Evolutionary conservation across 2,329 filamentous ascomycete species (phyloP).

Genomic region (Trichothecium sympodiale): DNA sequence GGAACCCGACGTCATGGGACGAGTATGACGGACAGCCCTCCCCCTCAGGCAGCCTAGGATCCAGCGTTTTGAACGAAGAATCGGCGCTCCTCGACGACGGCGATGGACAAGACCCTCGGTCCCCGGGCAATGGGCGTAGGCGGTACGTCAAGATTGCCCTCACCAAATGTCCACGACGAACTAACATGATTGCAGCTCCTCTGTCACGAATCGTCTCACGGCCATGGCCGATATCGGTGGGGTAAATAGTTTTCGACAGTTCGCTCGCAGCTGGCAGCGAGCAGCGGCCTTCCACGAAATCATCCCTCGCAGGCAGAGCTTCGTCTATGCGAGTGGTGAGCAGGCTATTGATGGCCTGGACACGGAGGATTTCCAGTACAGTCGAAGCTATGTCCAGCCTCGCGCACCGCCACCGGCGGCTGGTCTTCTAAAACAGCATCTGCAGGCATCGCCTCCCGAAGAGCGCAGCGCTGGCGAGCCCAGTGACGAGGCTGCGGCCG

Average conservation of each 20-base stretch:
- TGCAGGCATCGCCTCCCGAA: conserved; percentile 27
- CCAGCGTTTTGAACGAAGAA: conserved; percentile 31
- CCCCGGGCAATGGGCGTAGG: conserved; percentile 16
- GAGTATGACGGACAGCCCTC: conserved; percentile 32
- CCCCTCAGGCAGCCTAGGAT: conserved; percentile 29
- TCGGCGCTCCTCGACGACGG: conserved; percentile 32
- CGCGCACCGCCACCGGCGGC: conserved; percentile 19
- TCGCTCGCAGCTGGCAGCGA: conserved; percentile 84
- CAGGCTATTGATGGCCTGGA: no score
- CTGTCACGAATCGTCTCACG: conserved; percentile 44
- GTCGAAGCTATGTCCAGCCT: conserved; percentile 27
- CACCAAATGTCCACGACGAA: no score
- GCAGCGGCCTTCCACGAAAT: conserved; percentile 84
- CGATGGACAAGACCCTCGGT: conserved; percentile 14
- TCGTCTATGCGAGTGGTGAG: conserved; percentile 41
- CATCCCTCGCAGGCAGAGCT: conserved; percentile 66
- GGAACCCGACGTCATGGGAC: conserved; percentile 33
- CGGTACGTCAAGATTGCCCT: conserved; percentile 14
- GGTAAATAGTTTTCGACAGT: conserved; percentile 88
- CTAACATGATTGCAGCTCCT: conserved; percentile 36
- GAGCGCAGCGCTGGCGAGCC: conserved; percentile 10
- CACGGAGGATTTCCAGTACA: conserved; percentile 26
- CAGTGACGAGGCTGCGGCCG: conserved; percentile 10
- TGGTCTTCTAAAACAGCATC: conserved; percentile 41
- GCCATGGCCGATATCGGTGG: conserved; percentile 65